A percentile compares a stretch with the other conserved stretches of the same genome.
phyloP scores from a whole-genome alignment of 2,329 filamentous ascomycete genomes.

The Ceratocystis smalleyi region DNA sequence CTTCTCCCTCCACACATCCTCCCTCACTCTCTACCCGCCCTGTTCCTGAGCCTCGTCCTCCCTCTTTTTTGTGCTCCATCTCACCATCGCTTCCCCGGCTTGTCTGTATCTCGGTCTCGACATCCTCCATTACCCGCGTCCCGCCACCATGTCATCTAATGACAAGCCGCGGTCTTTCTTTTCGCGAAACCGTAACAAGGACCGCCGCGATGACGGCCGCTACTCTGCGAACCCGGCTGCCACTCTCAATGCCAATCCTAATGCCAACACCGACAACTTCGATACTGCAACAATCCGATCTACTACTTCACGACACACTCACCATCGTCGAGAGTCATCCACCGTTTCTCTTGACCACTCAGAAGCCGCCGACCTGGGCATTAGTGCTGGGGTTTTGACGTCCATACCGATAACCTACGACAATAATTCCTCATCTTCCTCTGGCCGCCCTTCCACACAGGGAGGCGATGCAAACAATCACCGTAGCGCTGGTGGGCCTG shows the following conservation, averaged over 20 bases:
- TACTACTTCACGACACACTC: conserved; percentile 14
- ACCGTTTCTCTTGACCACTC: conserved; percentile 55
- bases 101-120: conserved; percentile 30
- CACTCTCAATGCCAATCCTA: conserved; percentile 46
- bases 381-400: conserved; percentile 70
- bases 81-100: not conserved
- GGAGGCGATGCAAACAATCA: conserved; percentile 45
- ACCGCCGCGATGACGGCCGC: conserved; percentile 44
- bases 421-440: conserved; percentile 36
- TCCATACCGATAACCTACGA: conserved; percentile 67
- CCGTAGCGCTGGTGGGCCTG: conserved; percentile 41
- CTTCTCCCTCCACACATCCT: not conserved
- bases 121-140: conserved; percentile 51
- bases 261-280: conserved; percentile 40
- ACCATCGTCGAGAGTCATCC: conserved; percentile 60
- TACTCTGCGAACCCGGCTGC: conserved; percentile 41
- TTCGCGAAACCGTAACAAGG: conserved; percentile 64
- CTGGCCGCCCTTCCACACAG: conserved; percentile 53
- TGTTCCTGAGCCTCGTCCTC: not conserved
- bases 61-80: not conserved
- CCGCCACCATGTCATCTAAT: conserved; percentile 53
- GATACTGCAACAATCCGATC: conserved; percentile 15
- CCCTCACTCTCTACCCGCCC: not conserved
- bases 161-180: conserved; percentile 67
- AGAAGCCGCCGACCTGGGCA: conserved; percentile 45